Evolutionary conservation across 2,329 filamentous ascomycete species (phyloP).

Genomic region (Diaporthe sp.): DNA sequence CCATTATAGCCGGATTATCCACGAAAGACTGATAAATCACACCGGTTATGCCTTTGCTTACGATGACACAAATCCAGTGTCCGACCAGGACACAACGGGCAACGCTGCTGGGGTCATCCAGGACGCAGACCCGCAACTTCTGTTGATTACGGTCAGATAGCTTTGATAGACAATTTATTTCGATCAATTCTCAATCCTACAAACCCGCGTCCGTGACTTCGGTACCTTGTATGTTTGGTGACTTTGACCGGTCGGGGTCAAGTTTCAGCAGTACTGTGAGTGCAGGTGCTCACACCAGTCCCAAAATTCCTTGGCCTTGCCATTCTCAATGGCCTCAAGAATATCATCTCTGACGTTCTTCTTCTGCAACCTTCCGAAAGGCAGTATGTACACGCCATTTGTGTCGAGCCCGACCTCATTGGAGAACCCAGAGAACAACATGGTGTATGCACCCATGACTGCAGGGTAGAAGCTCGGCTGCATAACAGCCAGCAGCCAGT

Average conservation of each 20-base stretch:
- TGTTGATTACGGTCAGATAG: constrained; percentile 19
- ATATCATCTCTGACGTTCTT: constrained; percentile 35
- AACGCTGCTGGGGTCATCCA: constrained; percentile 35
- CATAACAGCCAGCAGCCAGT: constrained; percentile 34
- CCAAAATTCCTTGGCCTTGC: constrained; percentile 37
- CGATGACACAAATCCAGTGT: constrained; percentile 20
- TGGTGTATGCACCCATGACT: constrained; percentile 38
- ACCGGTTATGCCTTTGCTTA: constrained; percentile 35
- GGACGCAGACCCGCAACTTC: constrained; percentile 7
- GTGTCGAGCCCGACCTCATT: constrained; percentile 28
- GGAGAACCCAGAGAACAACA: constrained; percentile 37
- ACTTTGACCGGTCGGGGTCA: too few species aligned
- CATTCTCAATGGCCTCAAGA: constrained; percentile 29
- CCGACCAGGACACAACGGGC: background rate
- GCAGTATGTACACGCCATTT: constrained; percentile 40
- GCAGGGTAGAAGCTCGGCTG: constrained; percentile 33
- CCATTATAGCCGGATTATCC: constrained; percentile 32
- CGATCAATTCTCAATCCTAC: background rate
- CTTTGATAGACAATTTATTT: background rate
- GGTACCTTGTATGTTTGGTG: background rate
- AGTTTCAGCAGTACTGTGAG: background rate
- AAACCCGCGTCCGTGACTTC: background rate
- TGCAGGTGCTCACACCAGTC: constrained; percentile 37
- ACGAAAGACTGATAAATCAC: background rate
- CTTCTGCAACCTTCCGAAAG: constrained; percentile 38